These are phyloP conservation scores for Tetradesmus obliquus DNA, from an alignment of 139 green algal genomes.

Conservation along the genomic window DNA sequence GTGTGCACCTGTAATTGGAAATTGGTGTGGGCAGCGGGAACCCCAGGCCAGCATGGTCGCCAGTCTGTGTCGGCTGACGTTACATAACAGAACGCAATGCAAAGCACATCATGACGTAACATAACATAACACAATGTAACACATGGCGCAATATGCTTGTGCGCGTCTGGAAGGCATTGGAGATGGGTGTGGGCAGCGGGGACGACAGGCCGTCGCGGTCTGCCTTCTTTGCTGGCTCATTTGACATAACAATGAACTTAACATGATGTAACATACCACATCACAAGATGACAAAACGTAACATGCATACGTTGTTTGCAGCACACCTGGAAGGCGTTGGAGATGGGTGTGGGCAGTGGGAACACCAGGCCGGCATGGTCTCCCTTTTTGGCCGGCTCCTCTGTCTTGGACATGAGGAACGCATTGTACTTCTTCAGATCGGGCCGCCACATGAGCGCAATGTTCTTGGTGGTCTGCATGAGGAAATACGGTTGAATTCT, in stretches of 20 bases:
- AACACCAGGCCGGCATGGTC: not conserved
- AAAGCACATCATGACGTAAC: too few relatives aligned
- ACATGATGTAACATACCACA: too few relatives aligned
- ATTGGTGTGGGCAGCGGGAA: not conserved
- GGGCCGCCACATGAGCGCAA: constrained; percentile 28
- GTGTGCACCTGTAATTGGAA: too few relatives aligned
- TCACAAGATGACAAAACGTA: too few relatives aligned
- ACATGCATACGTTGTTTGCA: too few relatives aligned
- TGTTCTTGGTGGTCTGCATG: not conserved
- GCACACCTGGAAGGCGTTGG: constrained; percentile 17
- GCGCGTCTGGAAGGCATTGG: not conserved
- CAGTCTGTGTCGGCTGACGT: not conserved
- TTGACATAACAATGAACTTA: not conserved
- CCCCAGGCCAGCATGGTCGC: not conserved
- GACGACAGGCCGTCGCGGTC: not conserved
- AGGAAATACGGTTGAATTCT: not conserved
- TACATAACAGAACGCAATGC: too few relatives aligned
- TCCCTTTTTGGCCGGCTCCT: not conserved
- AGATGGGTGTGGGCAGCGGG: not conserved
- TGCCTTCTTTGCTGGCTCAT: not conserved
- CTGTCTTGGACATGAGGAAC: constrained; percentile 30
- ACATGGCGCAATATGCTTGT: too few relatives aligned
- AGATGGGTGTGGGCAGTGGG: constrained; percentile 1
- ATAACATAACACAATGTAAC: too few relatives aligned
- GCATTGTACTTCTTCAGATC: constrained; percentile 39